Conservation (phyloP, 352 stramenopile species). For the Pythium grandisporangium region DNA sequence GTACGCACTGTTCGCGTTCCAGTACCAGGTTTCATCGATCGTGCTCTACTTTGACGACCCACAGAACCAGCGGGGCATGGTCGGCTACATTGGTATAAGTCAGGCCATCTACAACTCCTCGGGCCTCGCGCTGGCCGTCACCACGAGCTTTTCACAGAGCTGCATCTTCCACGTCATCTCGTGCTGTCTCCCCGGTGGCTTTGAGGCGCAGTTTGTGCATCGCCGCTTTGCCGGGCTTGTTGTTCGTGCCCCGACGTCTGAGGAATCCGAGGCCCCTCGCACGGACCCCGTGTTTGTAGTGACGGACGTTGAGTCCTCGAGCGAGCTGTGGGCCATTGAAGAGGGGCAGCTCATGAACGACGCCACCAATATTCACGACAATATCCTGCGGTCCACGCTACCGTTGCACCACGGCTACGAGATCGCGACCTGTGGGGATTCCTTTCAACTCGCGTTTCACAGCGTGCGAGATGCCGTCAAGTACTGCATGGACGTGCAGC, state of each 20-base stretch:
- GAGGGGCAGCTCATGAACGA: constrained; percentile 25
- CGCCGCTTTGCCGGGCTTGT: background rate
- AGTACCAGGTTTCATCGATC: constrained; percentile 38
- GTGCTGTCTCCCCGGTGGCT: constrained; percentile 17
- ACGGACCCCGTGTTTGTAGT: constrained; percentile 50
- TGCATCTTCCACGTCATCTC: constrained; percentile 27
- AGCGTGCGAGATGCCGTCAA: constrained; percentile 47
- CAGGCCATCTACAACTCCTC: constrained; percentile 29
- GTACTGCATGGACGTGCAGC: constrained; percentile 53
- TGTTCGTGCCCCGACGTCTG: background rate
- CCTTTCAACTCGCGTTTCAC: constrained; percentile 67
- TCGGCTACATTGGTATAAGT: constrained; percentile 31
- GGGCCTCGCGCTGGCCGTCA: constrained; percentile 29
- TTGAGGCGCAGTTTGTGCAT: constrained; percentile 1
- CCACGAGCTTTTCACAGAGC: constrained; percentile 36
- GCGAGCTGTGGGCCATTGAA: constrained; percentile 38
- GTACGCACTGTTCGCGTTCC: constrained; percentile 38
- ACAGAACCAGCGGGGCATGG: constrained; percentile 2
- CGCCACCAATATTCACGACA: constrained; percentile 20
- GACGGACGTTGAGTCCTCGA: constrained; percentile 61
- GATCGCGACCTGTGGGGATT: constrained; percentile 60
- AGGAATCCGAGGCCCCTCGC: background rate
- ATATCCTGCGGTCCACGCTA: constrained; percentile 15
- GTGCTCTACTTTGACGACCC: constrained; percentile 20
- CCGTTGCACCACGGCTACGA: constrained; percentile 55